Evolutionary conservation across 345 rosid genomes (phyloP).

Genomic region (Mallotus nudiflorus): DNA sequence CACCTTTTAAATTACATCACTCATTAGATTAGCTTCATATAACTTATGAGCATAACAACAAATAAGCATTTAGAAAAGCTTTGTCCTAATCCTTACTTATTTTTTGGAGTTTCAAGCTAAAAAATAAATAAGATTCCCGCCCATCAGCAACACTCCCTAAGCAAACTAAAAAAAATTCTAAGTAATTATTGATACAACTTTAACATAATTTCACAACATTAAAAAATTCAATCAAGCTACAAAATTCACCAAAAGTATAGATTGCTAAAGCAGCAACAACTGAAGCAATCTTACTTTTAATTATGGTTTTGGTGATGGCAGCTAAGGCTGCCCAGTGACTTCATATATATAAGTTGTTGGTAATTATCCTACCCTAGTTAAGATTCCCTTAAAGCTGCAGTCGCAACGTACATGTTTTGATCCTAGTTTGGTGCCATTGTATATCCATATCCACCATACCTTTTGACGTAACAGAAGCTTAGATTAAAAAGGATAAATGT

Average conservation of each 20-base stretch:
- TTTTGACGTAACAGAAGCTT: too few relatives aligned
- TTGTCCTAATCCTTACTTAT: slow-evolving; percentile 8
- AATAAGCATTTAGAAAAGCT: slow-evolving; percentile 7
- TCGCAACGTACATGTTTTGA: slow-evolving; percentile 49
- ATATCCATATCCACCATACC: slow-evolving; percentile 61
- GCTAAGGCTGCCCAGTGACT: slow-evolving; percentile 12
- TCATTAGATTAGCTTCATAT: neutral
- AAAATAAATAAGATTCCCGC: slow-evolving; percentile 13
- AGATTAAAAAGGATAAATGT: too few relatives aligned
- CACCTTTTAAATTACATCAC: too few relatives aligned
- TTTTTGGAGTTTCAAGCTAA: slow-evolving; percentile 4
- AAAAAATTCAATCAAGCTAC: slow-evolving; percentile 41
- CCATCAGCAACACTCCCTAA: slow-evolving; percentile 17
- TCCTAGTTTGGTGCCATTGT: slow-evolving; percentile 46
- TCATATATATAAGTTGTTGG: slow-evolving; percentile 19
- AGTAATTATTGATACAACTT: slow-evolving; percentile 28
- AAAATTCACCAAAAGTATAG: slow-evolving; percentile 38
- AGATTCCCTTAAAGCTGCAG: slow-evolving; percentile 72
- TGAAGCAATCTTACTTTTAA: slow-evolving; percentile 27
- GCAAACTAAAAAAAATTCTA: slow-evolving; percentile 12
- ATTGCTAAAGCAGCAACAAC: slow-evolving; percentile 27
- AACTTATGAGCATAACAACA: neutral
- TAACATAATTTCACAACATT: slow-evolving; percentile 24
- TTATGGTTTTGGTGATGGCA: too few relatives aligned
- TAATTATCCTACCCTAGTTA: too few relatives aligned